Evolutionary conservation across 768 basidiomycete species (phyloP), one percentile per base, ranked within the genome.

Genomic region (Cyclocybe cylindracea): DNA sequence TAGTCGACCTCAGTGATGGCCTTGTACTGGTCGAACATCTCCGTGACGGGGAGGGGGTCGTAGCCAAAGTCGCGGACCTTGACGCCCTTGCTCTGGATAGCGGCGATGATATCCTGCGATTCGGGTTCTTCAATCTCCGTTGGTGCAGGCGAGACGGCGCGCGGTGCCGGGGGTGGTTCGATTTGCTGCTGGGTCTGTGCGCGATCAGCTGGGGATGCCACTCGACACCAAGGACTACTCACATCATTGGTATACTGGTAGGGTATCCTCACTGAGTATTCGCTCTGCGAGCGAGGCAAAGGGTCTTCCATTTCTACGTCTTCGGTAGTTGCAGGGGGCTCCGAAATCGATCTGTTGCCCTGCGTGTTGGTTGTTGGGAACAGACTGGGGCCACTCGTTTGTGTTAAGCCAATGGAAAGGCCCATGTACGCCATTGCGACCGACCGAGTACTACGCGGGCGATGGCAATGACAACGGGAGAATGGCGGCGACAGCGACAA

Each of bases 21-120:
- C 24, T 60, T 62, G 50, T 63, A 67, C 11, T 66, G 76, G 52
- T 77, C 72, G 42, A 75, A 78, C 5, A 73, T 60, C 44, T 75
- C 76, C 2, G 67, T 51, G 24, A 52, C 16, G 36, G 58, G 53
- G n/a, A 16, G 19, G 8, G 50, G 29, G 18, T 31, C 54, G 47
- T 66, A 70, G 4, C 72, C 78, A 48, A 63, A 79, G 60, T 79
- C 78, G 14, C 69, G 69, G 13, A 75, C 66, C 63, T 73, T 75
- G 64, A 78, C 70, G 16, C 65, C 70, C 3, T 54, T 62, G n/a
- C 36, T 32, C 3, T 64, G 48, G 9, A 75, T 56, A 7, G 60
- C 49, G 4, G 53, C 50, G 4, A 66, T 58, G 29, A 75, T 64
- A 31, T 63, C 64, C 37, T 73, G 71, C 4, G 69, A 66, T 32